A percentile compares a stretch with the other conserved stretches of the same genome.
Conservation (phyloP, 2,329 filamentous ascomycete genomes). For the Paraphaeosphaeria minitans region DNA sequence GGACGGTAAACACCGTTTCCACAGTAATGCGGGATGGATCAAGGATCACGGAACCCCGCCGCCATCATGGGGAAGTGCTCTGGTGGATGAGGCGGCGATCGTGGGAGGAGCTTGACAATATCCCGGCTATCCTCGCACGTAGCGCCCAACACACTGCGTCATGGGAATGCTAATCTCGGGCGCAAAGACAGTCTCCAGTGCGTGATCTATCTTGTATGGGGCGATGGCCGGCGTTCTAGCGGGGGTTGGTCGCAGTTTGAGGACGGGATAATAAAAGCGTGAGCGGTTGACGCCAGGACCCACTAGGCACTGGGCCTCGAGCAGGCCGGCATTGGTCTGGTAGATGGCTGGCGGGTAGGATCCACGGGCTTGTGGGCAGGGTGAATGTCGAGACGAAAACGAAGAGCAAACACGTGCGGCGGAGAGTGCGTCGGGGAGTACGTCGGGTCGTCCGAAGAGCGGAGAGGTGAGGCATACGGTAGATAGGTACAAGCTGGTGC, state of each 20-base stretch:
- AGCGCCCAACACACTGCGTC: not conserved
- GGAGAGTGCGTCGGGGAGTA: not conserved
- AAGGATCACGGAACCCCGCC: not conserved
- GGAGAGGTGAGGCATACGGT: not conserved
- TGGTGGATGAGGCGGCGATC: not conserved
- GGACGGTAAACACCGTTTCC: not conserved
- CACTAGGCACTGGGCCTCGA: not conserved
- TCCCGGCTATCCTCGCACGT: not conserved
- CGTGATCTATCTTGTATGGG: not conserved
- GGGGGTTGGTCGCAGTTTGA: not conserved
- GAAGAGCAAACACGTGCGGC: not conserved
- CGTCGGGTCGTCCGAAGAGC: constrained; percentile 1
- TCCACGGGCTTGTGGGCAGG: not conserved
- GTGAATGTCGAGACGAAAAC: constrained; percentile 7
- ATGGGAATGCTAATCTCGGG: constrained; percentile 2
- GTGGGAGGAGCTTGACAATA: not conserved
- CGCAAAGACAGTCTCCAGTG: not conserved
- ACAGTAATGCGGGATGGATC: not conserved
- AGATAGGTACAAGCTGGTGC: constrained; percentile 1
- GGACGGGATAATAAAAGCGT: not conserved
- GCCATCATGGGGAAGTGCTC: constrained; percentile 3
- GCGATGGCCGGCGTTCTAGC: not conserved
- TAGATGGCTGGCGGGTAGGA: not conserved
- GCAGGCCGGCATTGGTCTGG: not conserved
- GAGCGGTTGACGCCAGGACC: not conserved